A percentile compares a stretch with the other conserved stretches of the same genome.
Conservation (phyloP, 2,329 filamentous ascomycete species). For the Sarocladiaceae sp. region DNA sequence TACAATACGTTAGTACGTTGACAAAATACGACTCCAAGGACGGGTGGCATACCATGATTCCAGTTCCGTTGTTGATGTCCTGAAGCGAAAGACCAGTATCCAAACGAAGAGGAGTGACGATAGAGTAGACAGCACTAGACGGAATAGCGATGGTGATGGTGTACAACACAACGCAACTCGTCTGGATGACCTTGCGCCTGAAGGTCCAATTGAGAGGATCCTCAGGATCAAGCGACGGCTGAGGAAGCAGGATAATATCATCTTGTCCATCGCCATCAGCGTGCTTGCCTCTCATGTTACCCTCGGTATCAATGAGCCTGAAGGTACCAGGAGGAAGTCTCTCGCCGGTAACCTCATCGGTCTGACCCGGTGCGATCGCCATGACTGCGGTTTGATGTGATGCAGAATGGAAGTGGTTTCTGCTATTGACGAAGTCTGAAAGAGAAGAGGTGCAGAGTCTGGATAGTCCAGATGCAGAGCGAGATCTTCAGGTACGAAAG, state of each 20-base stretch:
- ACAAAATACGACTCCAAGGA: not conserved
- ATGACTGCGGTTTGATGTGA: not conserved
- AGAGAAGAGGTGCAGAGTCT: not conserved
- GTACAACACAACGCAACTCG: slow-evolving; percentile 20
- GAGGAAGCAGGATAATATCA: slow-evolving; percentile 20
- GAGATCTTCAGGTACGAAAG: not conserved
- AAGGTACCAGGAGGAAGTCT: slow-evolving; percentile 11
- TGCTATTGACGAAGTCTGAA: not conserved
- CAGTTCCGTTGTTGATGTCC: slow-evolving; percentile 24
- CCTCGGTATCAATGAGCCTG: slow-evolving; percentile 12
- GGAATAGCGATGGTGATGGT: slow-evolving; percentile 17
- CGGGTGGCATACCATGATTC: slow-evolving; percentile 19
- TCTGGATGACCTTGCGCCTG: slow-evolving; percentile 17
- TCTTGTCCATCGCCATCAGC: slow-evolving; percentile 9
- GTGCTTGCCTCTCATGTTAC: slow-evolving; percentile 5
- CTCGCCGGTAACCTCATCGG: slow-evolving; percentile 5
- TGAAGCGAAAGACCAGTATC: slow-evolving; percentile 18
- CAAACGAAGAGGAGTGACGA: slow-evolving; percentile 22
- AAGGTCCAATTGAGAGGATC: slow-evolving; percentile 22
- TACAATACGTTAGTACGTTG: not conserved
- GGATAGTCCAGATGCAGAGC: not conserved
- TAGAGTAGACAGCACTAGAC: slow-evolving; percentile 24
- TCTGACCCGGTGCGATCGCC: not conserved
- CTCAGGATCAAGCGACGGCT: slow-evolving; percentile 19
- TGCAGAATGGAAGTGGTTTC: no score